Evolutionary conservation across 495 filamentous ascomycete genomes (phyloP).

Genomic region (Bathelium albidoporum): DNA sequence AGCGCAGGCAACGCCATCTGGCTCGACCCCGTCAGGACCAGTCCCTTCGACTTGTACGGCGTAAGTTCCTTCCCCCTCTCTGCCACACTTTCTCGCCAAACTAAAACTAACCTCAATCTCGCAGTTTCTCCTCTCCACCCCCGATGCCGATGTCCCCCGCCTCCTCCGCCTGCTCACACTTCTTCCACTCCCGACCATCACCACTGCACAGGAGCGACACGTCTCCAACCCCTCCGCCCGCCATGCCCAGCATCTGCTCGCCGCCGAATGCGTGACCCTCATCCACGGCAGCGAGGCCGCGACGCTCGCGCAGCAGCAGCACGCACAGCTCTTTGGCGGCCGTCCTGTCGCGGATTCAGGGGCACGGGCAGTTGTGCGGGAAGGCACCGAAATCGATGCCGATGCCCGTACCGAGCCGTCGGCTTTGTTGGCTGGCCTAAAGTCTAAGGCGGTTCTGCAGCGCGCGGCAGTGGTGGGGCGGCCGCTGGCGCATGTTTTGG

Average conservation of each 20-base stretch:
- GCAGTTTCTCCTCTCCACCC: constrained; percentile 75
- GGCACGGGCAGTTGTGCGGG: background rate
- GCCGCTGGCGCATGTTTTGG: constrained; percentile 16
- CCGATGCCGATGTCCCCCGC: constrained; percentile 66
- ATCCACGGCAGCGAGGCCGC: constrained; percentile 60
- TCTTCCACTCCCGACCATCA: constrained; percentile 55
- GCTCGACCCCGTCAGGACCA: constrained; percentile 75
- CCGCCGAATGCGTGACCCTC: constrained; percentile 66
- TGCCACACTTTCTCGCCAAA: background rate
- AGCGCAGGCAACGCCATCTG: constrained; percentile 90
- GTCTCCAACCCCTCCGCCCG: constrained; percentile 54
- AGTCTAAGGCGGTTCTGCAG: constrained; percentile 1
- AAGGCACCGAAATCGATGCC: background rate
- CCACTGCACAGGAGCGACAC: constrained; percentile 55
- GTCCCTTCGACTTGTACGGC: constrained; percentile 74
- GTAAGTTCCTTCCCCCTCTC: constrained; percentile 29
- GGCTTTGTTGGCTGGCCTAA: too few species aligned
- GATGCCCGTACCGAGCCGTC: background rate
- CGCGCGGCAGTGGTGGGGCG: constrained; percentile 7
- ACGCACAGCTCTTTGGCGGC: constrained; percentile 44
- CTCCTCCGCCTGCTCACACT: constrained; percentile 92
- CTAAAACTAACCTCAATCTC: constrained; percentile 3
- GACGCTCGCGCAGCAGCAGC: constrained; percentile 43
- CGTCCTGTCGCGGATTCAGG: constrained; percentile 13
- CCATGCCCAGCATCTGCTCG: constrained; percentile 69